Percentiles rank a stretch among this genome's conserved stretches.
Conservation (phyloP, 805 yeast genomes). For the Metschnikowia shivogae region DNA sequence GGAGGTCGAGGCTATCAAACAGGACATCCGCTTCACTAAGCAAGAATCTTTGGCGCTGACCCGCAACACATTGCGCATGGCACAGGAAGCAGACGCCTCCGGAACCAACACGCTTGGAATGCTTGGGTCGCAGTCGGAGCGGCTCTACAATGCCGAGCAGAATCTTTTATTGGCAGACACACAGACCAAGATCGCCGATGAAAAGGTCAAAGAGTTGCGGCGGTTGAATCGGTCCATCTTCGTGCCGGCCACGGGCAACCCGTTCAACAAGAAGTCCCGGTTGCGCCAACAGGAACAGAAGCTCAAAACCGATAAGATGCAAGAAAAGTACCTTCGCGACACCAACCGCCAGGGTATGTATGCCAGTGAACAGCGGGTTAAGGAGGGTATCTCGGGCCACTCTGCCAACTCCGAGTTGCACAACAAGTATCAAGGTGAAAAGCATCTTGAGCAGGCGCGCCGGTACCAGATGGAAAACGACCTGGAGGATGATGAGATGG, state of each 20-base stretch:
- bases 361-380: constrained; percentile 65
- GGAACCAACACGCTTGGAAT: constrained; percentile 76
- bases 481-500: constrained; percentile 90
- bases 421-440: constrained; percentile 50
- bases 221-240: constrained; percentile 77
- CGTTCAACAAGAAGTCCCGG: constrained; percentile 80
- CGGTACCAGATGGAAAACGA: constrained; percentile 84
- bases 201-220: constrained; percentile 73
- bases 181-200: constrained; percentile 78
- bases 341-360: constrained; percentile 55
- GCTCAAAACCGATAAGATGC: constrained; percentile 56
- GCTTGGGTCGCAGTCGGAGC: constrained; percentile 91
- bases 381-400: constrained; percentile 49
- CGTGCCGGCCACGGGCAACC: constrained; percentile 75
- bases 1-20: constrained; percentile 82
- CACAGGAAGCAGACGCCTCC: constrained; percentile 44
- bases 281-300: constrained; percentile 69
- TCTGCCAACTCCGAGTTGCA: constrained; percentile 34
- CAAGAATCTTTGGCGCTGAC: constrained; percentile 85
- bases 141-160: constrained; percentile 74
- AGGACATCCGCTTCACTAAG: constrained; percentile 76
- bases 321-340: constrained; percentile 61
- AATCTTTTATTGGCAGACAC: constrained; percentile 73
- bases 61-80: constrained; percentile 66
- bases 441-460: constrained; percentile 53